Conservation (phyloP, 2,329 filamentous ascomycete genomes). For the Fusarium fracticaudum region DNA sequence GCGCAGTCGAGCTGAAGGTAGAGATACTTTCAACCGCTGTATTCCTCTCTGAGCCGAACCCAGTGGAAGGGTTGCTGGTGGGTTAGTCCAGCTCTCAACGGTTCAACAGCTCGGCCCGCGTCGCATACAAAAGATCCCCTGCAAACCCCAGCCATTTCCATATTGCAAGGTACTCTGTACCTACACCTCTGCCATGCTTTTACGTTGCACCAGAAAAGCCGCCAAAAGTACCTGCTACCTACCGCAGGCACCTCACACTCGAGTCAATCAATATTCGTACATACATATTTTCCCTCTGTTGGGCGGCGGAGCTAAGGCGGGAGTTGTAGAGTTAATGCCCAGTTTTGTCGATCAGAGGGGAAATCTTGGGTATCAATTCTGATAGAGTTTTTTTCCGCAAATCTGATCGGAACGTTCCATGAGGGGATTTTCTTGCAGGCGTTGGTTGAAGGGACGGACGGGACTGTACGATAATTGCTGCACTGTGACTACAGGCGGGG, state of each 20-base stretch:
- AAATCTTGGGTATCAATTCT: conserved; percentile 23
- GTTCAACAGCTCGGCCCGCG: conserved; percentile 17
- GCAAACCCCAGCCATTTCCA: conserved; percentile 22
- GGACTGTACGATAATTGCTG: conserved; percentile 1
- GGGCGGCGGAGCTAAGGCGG: neutral
- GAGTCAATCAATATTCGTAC: conserved; percentile 25
- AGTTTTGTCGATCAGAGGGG: conserved; percentile 29
- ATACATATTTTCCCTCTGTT: neutral
- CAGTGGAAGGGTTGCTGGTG: conserved; percentile 25
- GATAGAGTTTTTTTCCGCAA: neutral
- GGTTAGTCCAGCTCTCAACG: conserved; percentile 18
- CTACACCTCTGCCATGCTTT: conserved; percentile 19
- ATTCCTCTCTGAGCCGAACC: neutral
- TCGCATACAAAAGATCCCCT: conserved; percentile 3
- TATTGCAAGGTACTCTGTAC: conserved; percentile 23
- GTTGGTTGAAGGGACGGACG: neutral
- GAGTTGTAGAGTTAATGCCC: conserved; percentile 26
- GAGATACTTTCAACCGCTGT: neutral
- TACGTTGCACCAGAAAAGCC: conserved; percentile 14
- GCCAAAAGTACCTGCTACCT: neutral
- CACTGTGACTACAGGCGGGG: neutral
- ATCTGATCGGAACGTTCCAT: neutral
- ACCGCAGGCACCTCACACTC: neutral
- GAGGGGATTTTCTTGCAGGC: neutral
- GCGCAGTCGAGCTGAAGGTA: neutral